Evolutionary conservation across 192 early-diverging fungal species (phyloP).

Genomic region (Podila minutissima): DNA sequence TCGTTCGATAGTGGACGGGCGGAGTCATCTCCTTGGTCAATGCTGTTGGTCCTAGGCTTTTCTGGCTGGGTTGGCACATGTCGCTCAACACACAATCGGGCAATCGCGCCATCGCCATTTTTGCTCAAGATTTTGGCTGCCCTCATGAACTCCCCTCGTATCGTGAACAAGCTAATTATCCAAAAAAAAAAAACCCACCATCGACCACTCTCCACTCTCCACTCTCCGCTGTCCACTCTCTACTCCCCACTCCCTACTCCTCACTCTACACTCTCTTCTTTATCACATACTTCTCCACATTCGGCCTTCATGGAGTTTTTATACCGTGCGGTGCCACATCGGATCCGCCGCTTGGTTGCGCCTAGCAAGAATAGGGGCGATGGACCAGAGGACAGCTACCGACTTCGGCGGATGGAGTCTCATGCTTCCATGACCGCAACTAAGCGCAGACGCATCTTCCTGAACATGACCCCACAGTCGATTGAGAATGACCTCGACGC

Average conservation of each 20-base stretch:
- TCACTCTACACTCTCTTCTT: neutral
- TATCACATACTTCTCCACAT: neutral
- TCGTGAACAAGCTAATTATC: conserved; percentile 30
- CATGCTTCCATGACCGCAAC: conserved; percentile 45
- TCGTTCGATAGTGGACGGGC: neutral
- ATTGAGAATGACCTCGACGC: conserved; percentile 45
- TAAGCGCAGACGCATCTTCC: conserved; percentile 46
- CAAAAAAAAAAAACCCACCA: neutral
- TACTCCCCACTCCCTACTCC: neutral
- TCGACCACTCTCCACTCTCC: conserved; percentile 4
- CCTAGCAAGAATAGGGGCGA: conserved; percentile 22
- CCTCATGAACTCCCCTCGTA: conserved; percentile 50
- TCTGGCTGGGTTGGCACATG: conserved; percentile 21
- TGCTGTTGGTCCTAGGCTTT: conserved; percentile 25
- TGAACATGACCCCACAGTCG: conserved; percentile 47
- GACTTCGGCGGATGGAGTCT: conserved; percentile 47
- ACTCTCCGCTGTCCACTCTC: neutral
- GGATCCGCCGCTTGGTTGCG: conserved; percentile 32
- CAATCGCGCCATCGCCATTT: conserved; percentile 35
- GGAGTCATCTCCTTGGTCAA: conserved; percentile 31
- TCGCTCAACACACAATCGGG: conserved; percentile 27
- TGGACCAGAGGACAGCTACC: conserved; percentile 50
- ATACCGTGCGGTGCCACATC: conserved; percentile 44
- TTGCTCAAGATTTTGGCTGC: conserved; percentile 49
- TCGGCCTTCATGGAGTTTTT: conserved; percentile 35